Base-by-base conservation (phyloP, 495 filamentous ascomycete species). In the Paragyromitra xinjiangensis region DNA sequence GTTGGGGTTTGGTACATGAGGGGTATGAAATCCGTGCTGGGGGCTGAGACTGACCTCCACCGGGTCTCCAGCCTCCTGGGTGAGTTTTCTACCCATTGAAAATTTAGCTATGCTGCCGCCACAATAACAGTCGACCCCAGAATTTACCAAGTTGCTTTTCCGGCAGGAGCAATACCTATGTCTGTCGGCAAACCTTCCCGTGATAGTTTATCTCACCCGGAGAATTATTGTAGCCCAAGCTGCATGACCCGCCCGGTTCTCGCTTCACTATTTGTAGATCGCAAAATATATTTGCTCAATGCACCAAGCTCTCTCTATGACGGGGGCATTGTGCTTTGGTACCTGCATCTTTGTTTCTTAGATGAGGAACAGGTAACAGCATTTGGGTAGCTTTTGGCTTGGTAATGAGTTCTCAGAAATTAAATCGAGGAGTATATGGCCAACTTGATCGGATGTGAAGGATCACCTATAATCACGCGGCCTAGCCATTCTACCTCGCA, bases 31-130 rank as follows among this genome's bases (percentile, higher is more conserved):
- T 69, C 71, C 71, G 55, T 75, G 64, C 55, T 44, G 26, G 70
- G 29, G 59, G 59, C 73, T 73, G 73, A 76, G 73, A 59, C 73
- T 56, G 37, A 71, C 66, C 73, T 76, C 72, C 16, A n/a, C 19
- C 19, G 19, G 16, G 44, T 48, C 16, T 48, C 51, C 2, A 55
- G 45, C 48, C 48, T 51, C 48, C 58, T 56, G 26, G 58, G 19
- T 16, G 58, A 53, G 51, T 50, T 76, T 76, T 65, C 59, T 3
- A 34, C 29, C 72, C 45, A 42, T 69, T 66, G 39, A 68, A 58
- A 39, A 56, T 37, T 63, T 37, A 24, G 24, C 55, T 29, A 50
- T 9, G 50, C 11, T 9, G 42, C 68, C 64, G 40, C 63, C 51
- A 75, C 56, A 71, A 55, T 55, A 55, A 29, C 5, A 39, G 42